Evolutionary conservation across 495 filamentous ascomycete species (phyloP).

Genomic region (Neurospora terricola): DNA sequence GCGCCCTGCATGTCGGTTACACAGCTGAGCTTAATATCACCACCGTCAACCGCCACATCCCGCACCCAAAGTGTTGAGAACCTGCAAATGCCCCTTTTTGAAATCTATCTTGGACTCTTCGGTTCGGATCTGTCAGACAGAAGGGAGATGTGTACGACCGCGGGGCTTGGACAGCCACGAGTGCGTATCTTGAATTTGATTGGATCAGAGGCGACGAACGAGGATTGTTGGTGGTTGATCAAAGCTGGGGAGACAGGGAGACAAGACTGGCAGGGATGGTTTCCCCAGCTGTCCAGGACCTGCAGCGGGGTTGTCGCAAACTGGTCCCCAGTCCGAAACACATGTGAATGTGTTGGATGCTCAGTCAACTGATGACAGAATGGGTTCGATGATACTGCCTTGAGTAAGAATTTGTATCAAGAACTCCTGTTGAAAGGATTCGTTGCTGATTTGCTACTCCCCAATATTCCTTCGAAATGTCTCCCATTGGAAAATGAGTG

Average conservation of each 20-base stretch:
- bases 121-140: not conserved
- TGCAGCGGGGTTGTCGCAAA: not conserved
- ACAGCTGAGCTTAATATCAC: not conserved
- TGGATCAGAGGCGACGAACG: not conserved
- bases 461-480: not conserved
- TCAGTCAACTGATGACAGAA: not conserved
- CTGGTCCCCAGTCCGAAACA: not conserved
- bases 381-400: not conserved
- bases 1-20: slow-evolving; percentile 9
- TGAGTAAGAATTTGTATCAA: not conserved
- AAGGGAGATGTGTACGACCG: not conserved
- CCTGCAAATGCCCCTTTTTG: not conserved
- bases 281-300: not conserved
- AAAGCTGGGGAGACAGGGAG: not conserved
- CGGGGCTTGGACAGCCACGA: not conserved
- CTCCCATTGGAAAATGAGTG: not conserved
- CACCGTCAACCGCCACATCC: slow-evolving; percentile 7
- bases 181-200: not conserved
- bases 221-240: not conserved
- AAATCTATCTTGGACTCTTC: not conserved
- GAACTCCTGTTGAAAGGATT: not conserved
- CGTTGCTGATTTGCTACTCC: not conserved
- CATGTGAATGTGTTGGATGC: not conserved
- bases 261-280: not conserved
- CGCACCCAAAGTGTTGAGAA: not conserved